These are phyloP conservation scores for Hyphopichia khmerensis DNA, from an alignment of 1,139 yeast genomes.

Conservation along the genomic window DNA sequence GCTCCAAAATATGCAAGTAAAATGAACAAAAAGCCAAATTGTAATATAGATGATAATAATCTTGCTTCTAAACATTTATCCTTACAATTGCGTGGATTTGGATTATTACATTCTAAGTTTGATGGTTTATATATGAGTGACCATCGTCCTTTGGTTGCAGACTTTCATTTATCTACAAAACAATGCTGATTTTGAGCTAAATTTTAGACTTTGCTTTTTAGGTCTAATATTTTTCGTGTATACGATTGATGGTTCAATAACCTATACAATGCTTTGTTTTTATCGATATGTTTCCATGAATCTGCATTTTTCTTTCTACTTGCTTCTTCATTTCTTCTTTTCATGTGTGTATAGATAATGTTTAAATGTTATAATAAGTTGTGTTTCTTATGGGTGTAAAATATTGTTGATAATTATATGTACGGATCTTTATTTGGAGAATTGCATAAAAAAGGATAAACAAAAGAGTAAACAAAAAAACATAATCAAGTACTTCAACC, in stretches of 20 bases:
- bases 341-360: background rate
- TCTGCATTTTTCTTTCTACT: no score
- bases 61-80: constrained; percentile 12
- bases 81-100: constrained; percentile 32
- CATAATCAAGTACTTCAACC: no score
- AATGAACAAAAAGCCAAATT: constrained; percentile 17
- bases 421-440: no score
- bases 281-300: no score
- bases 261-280: no score
- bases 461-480: no score
- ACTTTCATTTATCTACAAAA: constrained; percentile 18
- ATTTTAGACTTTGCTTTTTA: no score
- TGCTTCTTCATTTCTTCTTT: background rate
- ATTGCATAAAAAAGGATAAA: no score
- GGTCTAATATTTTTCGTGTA: no score
- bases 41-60: constrained; percentile 9
- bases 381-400: no score
- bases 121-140: constrained; percentile 49
- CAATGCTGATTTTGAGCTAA: constrained; percentile 1
- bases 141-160: constrained; percentile 56
- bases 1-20: constrained; percentile 32
- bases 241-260: no score
- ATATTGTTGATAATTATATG: no score
- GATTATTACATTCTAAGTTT: constrained; percentile 46
- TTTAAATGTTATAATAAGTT: background rate